Conservation (phyloP, 1,139 yeast genomes). For the Pichia sp. region DNA sequence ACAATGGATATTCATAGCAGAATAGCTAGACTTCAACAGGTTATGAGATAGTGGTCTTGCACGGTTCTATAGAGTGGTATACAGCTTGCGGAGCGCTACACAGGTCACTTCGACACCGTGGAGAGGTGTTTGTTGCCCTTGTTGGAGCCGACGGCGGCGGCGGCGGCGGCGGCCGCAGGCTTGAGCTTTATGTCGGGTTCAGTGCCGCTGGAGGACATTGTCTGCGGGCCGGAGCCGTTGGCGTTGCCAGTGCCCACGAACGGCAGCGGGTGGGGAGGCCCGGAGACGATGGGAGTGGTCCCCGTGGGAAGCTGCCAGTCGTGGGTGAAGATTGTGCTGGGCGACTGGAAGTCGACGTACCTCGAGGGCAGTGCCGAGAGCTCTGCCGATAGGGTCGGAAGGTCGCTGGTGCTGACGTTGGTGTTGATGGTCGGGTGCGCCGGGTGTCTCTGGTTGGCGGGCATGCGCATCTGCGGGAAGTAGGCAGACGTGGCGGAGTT, state of each 20-base stretch:
- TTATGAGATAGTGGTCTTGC: no score
- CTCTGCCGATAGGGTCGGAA: slow-evolving; percentile 32
- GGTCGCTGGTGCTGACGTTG: slow-evolving; percentile 1
- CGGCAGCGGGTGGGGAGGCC: slow-evolving; percentile 21
- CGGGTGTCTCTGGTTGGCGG: background rate
- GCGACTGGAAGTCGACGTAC: slow-evolving; percentile 39
- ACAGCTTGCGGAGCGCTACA: no score
- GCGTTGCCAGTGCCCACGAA: background rate
- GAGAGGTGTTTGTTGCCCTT: slow-evolving; percentile 1
- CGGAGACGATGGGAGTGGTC: slow-evolving; percentile 27
- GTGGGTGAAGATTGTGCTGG: slow-evolving; percentile 29
- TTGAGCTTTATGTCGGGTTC: background rate
- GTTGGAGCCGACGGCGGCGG: background rate
- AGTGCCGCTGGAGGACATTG: background rate
- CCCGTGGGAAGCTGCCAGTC: slow-evolving; percentile 34
- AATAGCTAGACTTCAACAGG: no score
- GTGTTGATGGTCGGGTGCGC: slow-evolving; percentile 4
- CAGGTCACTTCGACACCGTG: background rate
- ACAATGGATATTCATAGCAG: no score
- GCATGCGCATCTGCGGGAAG: slow-evolving; percentile 13
- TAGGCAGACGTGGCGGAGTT: slow-evolving; percentile 21
- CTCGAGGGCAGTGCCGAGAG: slow-evolving; percentile 46
- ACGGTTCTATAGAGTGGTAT: no score
- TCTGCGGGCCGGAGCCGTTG: background rate
- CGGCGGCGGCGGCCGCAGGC: background rate